Evolutionary conservation across 495 filamentous ascomycete genomes (phyloP), one percentile per base, ranked within the genome.

Genomic region (Hypoxylon fuscum): DNA sequence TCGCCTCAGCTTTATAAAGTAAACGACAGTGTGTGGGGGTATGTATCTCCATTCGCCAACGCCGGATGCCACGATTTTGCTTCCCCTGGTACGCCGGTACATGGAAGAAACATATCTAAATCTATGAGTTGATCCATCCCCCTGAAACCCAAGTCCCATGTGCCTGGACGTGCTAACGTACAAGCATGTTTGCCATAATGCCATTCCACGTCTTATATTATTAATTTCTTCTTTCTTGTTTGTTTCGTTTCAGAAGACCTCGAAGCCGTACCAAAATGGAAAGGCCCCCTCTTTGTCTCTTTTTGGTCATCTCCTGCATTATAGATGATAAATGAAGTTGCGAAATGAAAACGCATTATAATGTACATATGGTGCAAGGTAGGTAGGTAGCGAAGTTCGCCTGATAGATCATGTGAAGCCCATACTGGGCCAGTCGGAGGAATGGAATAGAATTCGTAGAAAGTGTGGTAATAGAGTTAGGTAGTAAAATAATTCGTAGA

Each of bases 291-390:
- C 18, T 21, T 23, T 42, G 6, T 21, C 56, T 22, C 14, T 25
- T 32, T 31, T 35, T 7, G 20, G 25, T 41, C 27, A 21, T 54
- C 25, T 34, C 41, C 43, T 12, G 4, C 14, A 6, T 14, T 10
- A 6, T 42, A 43, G 49, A 43, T 35, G 21, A 32, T 23, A 15
- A 15, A 15, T 31, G 34, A 9, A 22, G 55, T 18, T 23, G 20
- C 11, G 32, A 56, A 66, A 12, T 21, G 25, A 40, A 57, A 34
- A 25, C 22, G 45, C 37, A 61, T 57, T 66, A 66, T 57, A 37
- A 17, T 58, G 34, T 55, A 47, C 46, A 56, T 60, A 55, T 9
- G 21, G 14, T 41, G 18, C 10, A 45, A 45, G 23, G 23, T 23
- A 45, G 23, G 23, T 23, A n/a, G 10, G 21, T 44, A 38, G 45